phyloP scores from a whole-genome alignment of 225 moss, liverwort and hornwort genomes.

The Marchantia polymorpha region DNA sequence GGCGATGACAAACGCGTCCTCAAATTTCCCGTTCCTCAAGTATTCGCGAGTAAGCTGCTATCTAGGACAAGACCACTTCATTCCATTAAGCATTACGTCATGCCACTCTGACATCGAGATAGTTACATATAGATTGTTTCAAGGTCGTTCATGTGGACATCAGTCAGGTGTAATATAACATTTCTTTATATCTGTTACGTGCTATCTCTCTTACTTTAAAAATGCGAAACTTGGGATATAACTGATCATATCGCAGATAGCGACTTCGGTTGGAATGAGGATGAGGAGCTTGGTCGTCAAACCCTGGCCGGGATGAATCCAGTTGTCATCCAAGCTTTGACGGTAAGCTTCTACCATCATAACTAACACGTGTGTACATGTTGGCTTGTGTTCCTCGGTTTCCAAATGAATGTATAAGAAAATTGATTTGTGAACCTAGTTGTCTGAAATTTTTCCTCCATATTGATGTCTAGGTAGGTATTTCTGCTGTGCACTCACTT shows the following conservation, averaged over 20 bases:
- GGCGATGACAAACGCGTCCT: constrained; percentile 20
- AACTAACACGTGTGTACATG: no score
- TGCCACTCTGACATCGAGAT: neutral
- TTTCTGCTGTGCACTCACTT: neutral
- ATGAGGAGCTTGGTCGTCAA: constrained; percentile 68
- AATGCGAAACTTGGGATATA: no score
- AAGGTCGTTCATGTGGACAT: no score
- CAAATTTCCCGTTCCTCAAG: constrained; percentile 12
- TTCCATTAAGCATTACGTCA: neutral
- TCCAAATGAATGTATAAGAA: no score
- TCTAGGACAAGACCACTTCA: neutral
- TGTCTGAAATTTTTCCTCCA: no score
- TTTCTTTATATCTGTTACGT: no score
- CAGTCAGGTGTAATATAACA: no score
- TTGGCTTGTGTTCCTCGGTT: no score
- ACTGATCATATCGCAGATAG: constrained; percentile 27
- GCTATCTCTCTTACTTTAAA: no score
- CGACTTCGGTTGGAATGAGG: constrained; percentile 53
- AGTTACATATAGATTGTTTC: no score
- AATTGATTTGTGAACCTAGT: no score
- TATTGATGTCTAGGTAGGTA: no score
- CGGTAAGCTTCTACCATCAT: neutral
- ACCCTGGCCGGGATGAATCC: constrained; percentile 68
- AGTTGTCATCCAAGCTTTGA: constrained; percentile 36
- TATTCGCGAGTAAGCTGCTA: neutral